Conservation (phyloP, 2,329 filamentous ascomycete species). For the Fusarium sp. region DNA sequence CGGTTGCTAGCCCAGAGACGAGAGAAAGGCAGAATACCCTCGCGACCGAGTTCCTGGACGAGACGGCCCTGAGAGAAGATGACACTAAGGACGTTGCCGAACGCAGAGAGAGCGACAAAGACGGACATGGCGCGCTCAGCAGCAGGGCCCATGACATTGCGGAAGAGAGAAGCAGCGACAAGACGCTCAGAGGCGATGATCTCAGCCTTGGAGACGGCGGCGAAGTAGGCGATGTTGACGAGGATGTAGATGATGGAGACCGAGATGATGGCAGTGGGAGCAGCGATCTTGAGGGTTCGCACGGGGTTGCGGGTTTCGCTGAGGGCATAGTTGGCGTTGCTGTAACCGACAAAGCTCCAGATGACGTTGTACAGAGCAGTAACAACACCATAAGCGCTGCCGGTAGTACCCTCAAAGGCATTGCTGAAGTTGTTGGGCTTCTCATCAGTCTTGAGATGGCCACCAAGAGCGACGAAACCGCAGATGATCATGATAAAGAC, state of each 20-base stretch:
- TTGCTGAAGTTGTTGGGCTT: constrained; percentile 72
- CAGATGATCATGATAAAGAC: constrained; percentile 72
- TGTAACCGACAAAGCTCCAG: constrained; percentile 76
- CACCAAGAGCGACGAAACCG: constrained; percentile 70
- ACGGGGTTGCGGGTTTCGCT: constrained; percentile 74
- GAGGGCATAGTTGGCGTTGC: constrained; percentile 74
- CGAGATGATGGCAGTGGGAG: constrained; percentile 66
- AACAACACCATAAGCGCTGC: constrained; percentile 73
- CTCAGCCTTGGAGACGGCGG: constrained; percentile 63
- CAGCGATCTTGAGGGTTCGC: constrained; percentile 72
- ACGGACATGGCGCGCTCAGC: constrained; percentile 71
- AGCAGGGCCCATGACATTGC: constrained; percentile 62
- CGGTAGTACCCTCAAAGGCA: constrained; percentile 73
- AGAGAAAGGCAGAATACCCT: constrained; percentile 73
- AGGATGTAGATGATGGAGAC: constrained; percentile 73
- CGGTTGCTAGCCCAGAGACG: constrained; percentile 71
- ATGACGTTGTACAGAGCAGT: constrained; percentile 78
- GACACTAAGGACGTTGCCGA: constrained; percentile 74
- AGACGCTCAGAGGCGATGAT: constrained; percentile 63
- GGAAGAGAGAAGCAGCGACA: constrained; percentile 65
- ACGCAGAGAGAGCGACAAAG: constrained; percentile 74
- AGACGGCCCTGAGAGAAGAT: constrained; percentile 76
- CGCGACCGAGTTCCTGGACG: constrained; percentile 72
- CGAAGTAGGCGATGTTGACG: constrained; percentile 74
- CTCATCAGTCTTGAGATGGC: constrained; percentile 66